Conservation (phyloP, 768 basidiomycete species). For the Mycena olivaceomarginata region DNA sequence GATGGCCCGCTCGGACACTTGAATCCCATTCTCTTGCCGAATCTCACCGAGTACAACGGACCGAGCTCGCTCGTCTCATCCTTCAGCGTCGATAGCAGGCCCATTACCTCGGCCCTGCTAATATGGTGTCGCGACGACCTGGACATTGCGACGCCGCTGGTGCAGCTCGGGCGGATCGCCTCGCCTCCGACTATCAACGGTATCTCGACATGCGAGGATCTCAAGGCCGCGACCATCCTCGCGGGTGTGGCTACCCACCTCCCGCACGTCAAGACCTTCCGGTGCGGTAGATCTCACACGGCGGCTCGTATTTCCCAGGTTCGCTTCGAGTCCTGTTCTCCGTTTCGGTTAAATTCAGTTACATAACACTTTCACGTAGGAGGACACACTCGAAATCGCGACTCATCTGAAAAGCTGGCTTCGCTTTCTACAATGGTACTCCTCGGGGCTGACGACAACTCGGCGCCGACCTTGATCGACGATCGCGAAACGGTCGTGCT, state of each 20-base stretch:
- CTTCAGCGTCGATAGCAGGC: neutral
- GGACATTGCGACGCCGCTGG: neutral
- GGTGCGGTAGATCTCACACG: neutral
- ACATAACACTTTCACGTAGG: neutral
- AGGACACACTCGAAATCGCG: neutral
- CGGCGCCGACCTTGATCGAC: too few species aligned
- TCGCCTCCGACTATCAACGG: neutral
- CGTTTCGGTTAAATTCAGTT: neutral
- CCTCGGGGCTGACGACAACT: neutral
- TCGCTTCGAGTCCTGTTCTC: neutral
- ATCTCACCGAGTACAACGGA: neutral
- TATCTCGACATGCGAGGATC: neutral
- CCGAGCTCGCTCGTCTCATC: neutral
- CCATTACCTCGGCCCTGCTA: neutral
- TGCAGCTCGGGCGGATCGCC: neutral
- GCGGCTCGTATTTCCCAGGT: neutral
- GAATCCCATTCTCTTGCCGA: neutral
- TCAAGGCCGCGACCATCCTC: neutral
- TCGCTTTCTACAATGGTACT: neutral
- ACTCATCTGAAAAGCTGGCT: neutral
- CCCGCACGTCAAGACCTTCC: neutral
- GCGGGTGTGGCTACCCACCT: neutral
- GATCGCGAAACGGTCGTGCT: too few species aligned
- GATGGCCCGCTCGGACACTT: neutral
- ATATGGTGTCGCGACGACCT: neutral